phyloP scores from a whole-genome alignment of 345 rosid genomes.

The Nasturtium officinale region DNA sequence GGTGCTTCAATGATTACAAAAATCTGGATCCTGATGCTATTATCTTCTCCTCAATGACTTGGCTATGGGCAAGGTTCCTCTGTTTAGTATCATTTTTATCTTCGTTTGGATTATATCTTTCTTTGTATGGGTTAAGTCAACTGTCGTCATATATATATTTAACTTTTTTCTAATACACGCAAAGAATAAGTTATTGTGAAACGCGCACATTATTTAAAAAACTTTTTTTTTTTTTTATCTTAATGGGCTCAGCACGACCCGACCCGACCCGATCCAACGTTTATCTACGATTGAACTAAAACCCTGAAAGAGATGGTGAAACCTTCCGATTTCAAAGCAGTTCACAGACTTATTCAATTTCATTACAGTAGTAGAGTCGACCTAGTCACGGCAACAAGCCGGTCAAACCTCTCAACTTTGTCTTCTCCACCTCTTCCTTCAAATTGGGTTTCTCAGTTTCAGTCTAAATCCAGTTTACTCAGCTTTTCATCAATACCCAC shows the following conservation, averaged over 20 bases:
- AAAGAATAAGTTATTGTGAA: not conserved
- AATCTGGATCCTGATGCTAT: conserved; percentile 11
- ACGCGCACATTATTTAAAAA: not conserved
- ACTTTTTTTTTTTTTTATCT: not conserved
- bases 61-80: not conserved
- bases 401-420: conserved; percentile 35
- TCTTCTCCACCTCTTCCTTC: conserved; percentile 35
- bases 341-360: conserved; percentile 47
- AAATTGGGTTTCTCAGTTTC: conserved; percentile 34
- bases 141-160: conserved; percentile 24
- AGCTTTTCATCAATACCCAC: conserved; percentile 42
- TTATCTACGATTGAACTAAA: not conserved
- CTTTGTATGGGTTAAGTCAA: conserved; percentile 19
- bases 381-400: conserved; percentile 3
- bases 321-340: conserved; percentile 45
- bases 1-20: conserved; percentile 22
- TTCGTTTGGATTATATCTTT: conserved; percentile 18
- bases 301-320: conserved; percentile 45
- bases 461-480: conserved; percentile 34
- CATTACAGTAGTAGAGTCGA: conserved; percentile 42
- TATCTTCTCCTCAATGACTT: conserved; percentile 30
- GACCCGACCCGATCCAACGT: not conserved
- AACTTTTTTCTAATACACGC: conserved; percentile 20
- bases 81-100: not conserved
- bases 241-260: not conserved